These are phyloP conservation scores for Colletotrichum salicis DNA, from an alignment of 2,329 filamentous ascomycete genomes.

Conservation along the genomic window DNA sequence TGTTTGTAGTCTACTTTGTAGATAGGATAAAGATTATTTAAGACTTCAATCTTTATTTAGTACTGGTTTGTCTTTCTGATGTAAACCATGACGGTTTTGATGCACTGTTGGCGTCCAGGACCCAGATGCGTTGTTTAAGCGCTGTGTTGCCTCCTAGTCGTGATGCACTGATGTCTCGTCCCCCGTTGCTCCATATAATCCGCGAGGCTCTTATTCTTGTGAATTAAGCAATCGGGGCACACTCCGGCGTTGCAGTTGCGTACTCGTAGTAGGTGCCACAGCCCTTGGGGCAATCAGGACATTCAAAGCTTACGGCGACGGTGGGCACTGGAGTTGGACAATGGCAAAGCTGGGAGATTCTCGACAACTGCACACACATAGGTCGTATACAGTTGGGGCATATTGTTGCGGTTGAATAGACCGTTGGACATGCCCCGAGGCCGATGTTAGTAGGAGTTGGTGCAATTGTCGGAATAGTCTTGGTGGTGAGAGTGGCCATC, in stretches of 20 bases:
- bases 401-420: constrained; percentile 10
- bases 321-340: constrained; percentile 27
- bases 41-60: not conserved
- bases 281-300: constrained; percentile 22
- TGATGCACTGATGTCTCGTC: not conserved
- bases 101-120: not conserved
- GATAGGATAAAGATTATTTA: not conserved
- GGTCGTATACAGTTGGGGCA: constrained; percentile 20
- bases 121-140: not conserved
- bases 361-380: constrained; percentile 11
- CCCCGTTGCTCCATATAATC: not conserved
- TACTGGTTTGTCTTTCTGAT: not conserved
- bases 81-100: not conserved
- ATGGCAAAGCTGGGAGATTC: constrained; percentile 17
- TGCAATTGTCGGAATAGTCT: not conserved
- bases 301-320: constrained; percentile 14
- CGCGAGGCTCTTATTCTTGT: not conserved
- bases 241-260: constrained; percentile 17
- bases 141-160: not conserved
- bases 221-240: not conserved
- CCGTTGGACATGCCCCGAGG: constrained; percentile 16
- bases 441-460: not conserved
- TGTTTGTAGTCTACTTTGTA: not conserved
- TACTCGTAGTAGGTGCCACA: constrained; percentile 29
- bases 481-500: not conserved